Conservation (phyloP, 2,329 filamentous ascomycete species). For the Aschersonia sp. region DNA sequence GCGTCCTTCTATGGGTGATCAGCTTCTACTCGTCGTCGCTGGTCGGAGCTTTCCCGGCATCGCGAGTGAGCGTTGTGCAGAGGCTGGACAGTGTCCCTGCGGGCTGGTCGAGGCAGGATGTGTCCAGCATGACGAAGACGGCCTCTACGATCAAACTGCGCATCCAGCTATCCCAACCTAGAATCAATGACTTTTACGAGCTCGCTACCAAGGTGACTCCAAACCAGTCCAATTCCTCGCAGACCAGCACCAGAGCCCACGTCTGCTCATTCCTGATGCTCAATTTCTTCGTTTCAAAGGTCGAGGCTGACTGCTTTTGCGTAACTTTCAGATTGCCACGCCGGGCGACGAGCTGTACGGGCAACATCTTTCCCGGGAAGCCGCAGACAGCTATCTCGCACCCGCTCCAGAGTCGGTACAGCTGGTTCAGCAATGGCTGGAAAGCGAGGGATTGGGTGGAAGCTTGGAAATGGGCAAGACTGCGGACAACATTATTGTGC, state of each 20-base stretch:
- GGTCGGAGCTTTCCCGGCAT: neutral
- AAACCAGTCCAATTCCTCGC: neutral
- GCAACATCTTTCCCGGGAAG: slow-evolving; percentile 3
- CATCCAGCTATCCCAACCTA: slow-evolving; percentile 2
- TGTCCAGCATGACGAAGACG: neutral
- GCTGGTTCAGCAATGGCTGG: slow-evolving; percentile 2
- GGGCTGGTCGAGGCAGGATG: slow-evolving; percentile 1
- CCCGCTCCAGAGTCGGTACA: slow-evolving; percentile 1
- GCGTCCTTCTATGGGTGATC: neutral
- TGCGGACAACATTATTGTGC: neutral
- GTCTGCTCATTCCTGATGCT: too few relatives aligned
- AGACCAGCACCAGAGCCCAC: too few relatives aligned
- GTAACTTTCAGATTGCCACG: slow-evolving; percentile 1
- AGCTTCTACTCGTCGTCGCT: neutral
- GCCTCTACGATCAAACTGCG: slow-evolving; percentile 2
- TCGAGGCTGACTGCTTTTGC: neutral
- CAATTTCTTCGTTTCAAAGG: neutral
- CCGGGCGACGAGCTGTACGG: slow-evolving; percentile 3
- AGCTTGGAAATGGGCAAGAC: neutral
- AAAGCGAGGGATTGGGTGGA: neutral
- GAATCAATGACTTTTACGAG: slow-evolving; percentile 2
- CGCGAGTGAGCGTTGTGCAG: slow-evolving; percentile 1
- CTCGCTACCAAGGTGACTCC: slow-evolving; percentile 1
- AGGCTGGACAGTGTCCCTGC: neutral
- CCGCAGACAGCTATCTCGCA: slow-evolving; percentile 1